Conservation (phyloP, 306 rosid genomes). For the Pterocarpus macrocarpus region DNA sequence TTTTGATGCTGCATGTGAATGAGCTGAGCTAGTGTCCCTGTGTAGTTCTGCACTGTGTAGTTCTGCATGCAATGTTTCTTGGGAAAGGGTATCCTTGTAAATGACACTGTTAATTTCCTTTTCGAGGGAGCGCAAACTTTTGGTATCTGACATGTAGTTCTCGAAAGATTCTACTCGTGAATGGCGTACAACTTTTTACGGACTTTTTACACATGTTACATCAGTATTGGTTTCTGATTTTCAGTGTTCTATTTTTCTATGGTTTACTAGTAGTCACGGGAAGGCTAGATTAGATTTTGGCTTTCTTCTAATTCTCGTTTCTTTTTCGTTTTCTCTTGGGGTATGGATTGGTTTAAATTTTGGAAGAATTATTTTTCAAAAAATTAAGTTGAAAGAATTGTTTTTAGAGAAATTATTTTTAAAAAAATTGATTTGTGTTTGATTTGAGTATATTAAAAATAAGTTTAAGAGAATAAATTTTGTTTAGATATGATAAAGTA, state of each 20-base stretch:
- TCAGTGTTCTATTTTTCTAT: constrained; percentile 40
- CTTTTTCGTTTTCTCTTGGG: background rate
- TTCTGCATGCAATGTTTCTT: constrained; percentile 45
- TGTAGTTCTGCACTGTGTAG: constrained; percentile 24
- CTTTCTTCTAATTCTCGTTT: constrained; percentile 2
- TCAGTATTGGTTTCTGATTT: constrained; percentile 41
- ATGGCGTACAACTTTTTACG: constrained; percentile 34
- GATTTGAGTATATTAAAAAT: too few relatives aligned
- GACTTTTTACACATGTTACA: constrained; percentile 5
- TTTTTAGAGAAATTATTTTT: too few relatives aligned
- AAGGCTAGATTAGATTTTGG: background rate
- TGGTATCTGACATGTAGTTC: constrained; percentile 44
- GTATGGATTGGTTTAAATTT: too few relatives aligned
- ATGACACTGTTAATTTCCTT: constrained; percentile 44
- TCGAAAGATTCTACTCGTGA: constrained; percentile 46
- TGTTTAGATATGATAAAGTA: too few relatives aligned
- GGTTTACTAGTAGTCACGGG: background rate
- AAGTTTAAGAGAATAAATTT: too few relatives aligned
- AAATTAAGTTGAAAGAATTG: too few relatives aligned
- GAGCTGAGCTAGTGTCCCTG: constrained; percentile 5
- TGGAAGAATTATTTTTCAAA: too few relatives aligned
- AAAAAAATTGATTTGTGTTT: too few relatives aligned
- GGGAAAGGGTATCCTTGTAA: constrained; percentile 47
- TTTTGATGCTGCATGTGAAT: constrained; percentile 35
- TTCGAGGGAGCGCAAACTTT: constrained; percentile 48